Conservation (phyloP, 305 asterid genomes). For the Fraxinus ornus region DNA sequence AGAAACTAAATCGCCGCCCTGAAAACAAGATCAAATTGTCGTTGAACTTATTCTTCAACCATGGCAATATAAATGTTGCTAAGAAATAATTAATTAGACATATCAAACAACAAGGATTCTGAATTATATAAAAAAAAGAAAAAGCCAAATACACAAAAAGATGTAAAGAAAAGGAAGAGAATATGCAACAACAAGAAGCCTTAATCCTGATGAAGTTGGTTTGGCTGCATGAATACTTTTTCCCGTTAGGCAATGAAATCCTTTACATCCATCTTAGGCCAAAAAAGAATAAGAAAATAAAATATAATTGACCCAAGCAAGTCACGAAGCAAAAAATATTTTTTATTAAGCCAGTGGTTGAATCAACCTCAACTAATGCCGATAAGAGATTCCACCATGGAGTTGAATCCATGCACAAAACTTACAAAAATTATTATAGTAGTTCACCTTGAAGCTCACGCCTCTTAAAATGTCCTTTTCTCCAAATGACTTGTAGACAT, state of each 20-base stretch:
- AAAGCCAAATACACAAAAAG: neutral
- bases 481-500: constrained; percentile 91
- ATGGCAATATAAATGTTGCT: neutral
- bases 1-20: neutral
- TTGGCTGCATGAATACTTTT: neutral
- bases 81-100: neutral
- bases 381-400: neutral
- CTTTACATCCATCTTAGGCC: neutral
- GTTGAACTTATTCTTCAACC: neutral
- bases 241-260: neutral
- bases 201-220: neutral
- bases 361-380: neutral
- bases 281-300: neutral
- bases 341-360: neutral
- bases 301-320: neutral
- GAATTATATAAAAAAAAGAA: neutral
- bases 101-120: neutral
- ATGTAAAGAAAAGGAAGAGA: neutral
- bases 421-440: neutral
- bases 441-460: constrained; percentile 92
- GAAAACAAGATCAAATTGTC: neutral
- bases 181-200: neutral
- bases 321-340: neutral
- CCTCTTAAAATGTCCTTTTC: constrained; percentile 91
- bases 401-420: neutral